phyloP scores from a whole-genome alignment of 345 rosid species.

The Populus deltoides region DNA sequence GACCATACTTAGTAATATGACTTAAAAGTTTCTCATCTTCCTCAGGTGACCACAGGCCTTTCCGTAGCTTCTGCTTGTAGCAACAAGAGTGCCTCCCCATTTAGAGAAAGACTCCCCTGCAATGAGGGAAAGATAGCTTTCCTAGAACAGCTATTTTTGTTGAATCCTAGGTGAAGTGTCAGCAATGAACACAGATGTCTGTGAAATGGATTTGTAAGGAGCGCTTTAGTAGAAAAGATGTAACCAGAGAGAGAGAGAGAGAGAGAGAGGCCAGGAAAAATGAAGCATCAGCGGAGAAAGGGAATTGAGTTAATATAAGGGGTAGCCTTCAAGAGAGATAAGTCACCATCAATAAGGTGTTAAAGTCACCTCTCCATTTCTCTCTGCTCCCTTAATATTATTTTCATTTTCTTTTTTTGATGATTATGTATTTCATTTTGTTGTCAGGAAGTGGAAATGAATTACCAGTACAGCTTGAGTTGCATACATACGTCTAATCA shows the following conservation, averaged over 20 bases:
- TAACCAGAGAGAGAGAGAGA: slow-evolving; percentile 7
- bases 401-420: neutral
- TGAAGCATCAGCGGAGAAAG: slow-evolving; percentile 42
- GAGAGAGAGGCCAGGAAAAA: slow-evolving; percentile 32
- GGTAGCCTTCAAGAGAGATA: slow-evolving; percentile 17
- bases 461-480: slow-evolving; percentile 17
- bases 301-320: slow-evolving; percentile 51
- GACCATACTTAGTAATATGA: slow-evolving; percentile 84
- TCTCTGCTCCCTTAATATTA: neutral
- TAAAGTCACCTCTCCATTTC: slow-evolving; percentile 6
- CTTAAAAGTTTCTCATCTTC: slow-evolving; percentile 93
- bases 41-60: slow-evolving; percentile 99
- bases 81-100: slow-evolving; percentile 99
- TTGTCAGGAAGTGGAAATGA: slow-evolving; percentile 15
- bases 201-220: slow-evolving; percentile 12
- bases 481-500: slow-evolving; percentile 38
- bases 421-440: neutral
- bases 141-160: slow-evolving; percentile 26
- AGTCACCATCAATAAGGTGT: slow-evolving; percentile 31
- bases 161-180: slow-evolving; percentile 42
- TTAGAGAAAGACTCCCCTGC: slow-evolving; percentile 16
- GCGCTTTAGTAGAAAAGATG: slow-evolving; percentile 18
- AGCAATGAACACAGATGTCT: slow-evolving; percentile 25
- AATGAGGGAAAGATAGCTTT: slow-evolving; percentile 12
- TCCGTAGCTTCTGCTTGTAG: slow-evolving; percentile 93